A percentile compares a stretch with the other conserved stretches of the same genome.
Conservation (phyloP, 2,329 filamentous ascomycete genomes). For the Pseudogymnoascus destructans region DNA sequence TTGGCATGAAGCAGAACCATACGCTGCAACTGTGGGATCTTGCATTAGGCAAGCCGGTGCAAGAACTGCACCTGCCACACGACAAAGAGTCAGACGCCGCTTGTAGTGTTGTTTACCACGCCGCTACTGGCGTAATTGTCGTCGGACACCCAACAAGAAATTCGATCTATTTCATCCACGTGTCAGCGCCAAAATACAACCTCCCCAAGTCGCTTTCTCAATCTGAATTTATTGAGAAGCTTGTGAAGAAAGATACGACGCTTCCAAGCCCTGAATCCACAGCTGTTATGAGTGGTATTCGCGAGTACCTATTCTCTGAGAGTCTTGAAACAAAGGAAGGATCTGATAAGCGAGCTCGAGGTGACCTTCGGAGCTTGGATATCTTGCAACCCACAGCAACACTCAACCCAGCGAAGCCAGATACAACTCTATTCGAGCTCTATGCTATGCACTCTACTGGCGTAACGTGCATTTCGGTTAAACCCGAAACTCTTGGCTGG, state of each 20-base stretch:
- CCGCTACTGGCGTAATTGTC: conserved; percentile 80
- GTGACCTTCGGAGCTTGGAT: conserved; percentile 77
- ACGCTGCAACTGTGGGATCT: conserved; percentile 98
- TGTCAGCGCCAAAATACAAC: conserved; percentile 88
- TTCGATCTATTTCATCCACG: conserved; percentile 91
- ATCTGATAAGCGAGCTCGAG: conserved; percentile 42
- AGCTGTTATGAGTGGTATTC: conserved; percentile 91
- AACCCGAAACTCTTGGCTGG: conserved; percentile 85
- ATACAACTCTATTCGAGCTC: conserved; percentile 76
- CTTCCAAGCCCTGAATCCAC: conserved; percentile 84
- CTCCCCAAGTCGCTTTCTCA: conserved; percentile 67
- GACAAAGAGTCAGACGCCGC: conserved; percentile 95
- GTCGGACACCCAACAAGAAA: conserved; percentile 94
- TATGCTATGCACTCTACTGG: conserved; percentile 97
- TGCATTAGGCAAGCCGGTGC: conserved; percentile 84
- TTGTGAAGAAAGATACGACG: conserved; percentile 57
- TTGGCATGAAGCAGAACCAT: conserved; percentile 98
- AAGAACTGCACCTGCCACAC: conserved; percentile 93
- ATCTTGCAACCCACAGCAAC: conserved; percentile 62
- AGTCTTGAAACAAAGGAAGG: conserved; percentile 5
- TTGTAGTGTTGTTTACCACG: conserved; percentile 91
- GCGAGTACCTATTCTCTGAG: conserved; percentile 75
- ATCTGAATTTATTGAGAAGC: conserved; percentile 70
- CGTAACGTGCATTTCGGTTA: conserved; percentile 79
- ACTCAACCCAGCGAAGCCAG: conserved; percentile 49